Evolutionary conservation across 495 filamentous ascomycete genomes (phyloP), one percentile per base, ranked within the genome.

Genomic region (Hyaloscypha finlandica): DNA sequence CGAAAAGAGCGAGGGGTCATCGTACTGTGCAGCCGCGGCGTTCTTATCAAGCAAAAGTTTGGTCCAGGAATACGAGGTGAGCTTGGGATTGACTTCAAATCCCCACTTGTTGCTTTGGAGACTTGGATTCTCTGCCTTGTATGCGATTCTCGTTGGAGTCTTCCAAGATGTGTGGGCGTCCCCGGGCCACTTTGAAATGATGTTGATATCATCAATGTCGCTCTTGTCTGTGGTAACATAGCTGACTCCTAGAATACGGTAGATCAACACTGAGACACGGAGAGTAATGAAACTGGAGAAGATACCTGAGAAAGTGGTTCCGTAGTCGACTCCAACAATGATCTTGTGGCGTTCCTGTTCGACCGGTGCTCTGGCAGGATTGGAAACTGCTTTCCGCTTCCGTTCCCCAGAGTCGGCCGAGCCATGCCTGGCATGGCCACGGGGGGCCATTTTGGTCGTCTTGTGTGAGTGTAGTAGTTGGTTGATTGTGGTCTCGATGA

Each of bases 31-130:
- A 25, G 39, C 29, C 3, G 29, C 30, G 2, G 65, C 64, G 51
- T 70, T 64, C n/a, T 66, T 67, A 32, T 70, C 68, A 19, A 70
- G 64, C 30, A 70, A 48, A 6, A 70, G 54, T 33, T 70, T 70
- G 0, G 68, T 70, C 68, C 68, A 70, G 8, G 68, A 70, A 48
- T 67, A 70, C 4, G 68, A 70, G 14, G 33, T 60, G 1, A 67
- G 51, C 42, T 68, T 68, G 22, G 69, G 61, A 2, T 56, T 2
- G 31, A 71, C 69, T 22, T 65, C 57, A 31, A 71, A 71, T 8
- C 69, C 69, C 69, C 69, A 71, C 20, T 66, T 63, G 59, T 69
- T 66, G 1, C 25, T 6, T 16, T 55, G 5, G 14, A 68, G 22
- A 2, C 29, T 45, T 6, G 19, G 12, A 35, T 71, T 71, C 22